Evolutionary conservation across 306 rosid species (phyloP), one percentile per base, ranked within the genome.

Genomic region (Quercus glauca): DNA sequence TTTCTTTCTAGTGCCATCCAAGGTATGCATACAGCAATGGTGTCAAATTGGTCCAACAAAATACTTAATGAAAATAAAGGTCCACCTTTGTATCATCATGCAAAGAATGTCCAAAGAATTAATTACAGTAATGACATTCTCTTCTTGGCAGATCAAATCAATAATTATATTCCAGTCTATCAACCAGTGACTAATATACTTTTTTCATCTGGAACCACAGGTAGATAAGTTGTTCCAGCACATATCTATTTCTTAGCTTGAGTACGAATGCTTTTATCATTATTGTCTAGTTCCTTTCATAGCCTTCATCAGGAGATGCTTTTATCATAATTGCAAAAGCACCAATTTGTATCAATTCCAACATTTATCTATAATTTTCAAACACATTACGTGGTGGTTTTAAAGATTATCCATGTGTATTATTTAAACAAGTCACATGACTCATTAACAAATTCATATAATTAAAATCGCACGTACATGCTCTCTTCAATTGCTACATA

Each of bases 151-250:
- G 98, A 79, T 82, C 91, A 77, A 82, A 86, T 53, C 4, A 29
- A 29, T 29, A 60, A 83, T 63, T 87, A 85, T 80, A 77, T 28
- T 82, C 89, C 94, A 7, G 0, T 91, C 83, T 84, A 89, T 83
- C 93, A 86, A 33, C 83, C 94, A 21, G 53, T 88, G 69, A 94
- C 92, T 8, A 94, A 94, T 83, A 86, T 94, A 78, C 93, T 94
- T 51, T 92, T 94, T 76, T 94, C 98, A 79, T 94, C 98, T 33
- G 97, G 98, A 85, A 92, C 98, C 75, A 92, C 98, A 23, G 97
- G 98, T 92, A 83, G 77, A 61, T 14, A 75, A 72, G 67, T 35
- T 81, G 18, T 20, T 63, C 59, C 67, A 29, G 65, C 60, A 52
- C 31, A 57, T 78, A 77, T n/a, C 51, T 7, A 43, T 43, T 43